Evolutionary conservation across 1,284 basidiomycete genomes (phyloP), one percentile per base, ranked within the genome.

Genomic region (Laetiporus sulphureus): DNA sequence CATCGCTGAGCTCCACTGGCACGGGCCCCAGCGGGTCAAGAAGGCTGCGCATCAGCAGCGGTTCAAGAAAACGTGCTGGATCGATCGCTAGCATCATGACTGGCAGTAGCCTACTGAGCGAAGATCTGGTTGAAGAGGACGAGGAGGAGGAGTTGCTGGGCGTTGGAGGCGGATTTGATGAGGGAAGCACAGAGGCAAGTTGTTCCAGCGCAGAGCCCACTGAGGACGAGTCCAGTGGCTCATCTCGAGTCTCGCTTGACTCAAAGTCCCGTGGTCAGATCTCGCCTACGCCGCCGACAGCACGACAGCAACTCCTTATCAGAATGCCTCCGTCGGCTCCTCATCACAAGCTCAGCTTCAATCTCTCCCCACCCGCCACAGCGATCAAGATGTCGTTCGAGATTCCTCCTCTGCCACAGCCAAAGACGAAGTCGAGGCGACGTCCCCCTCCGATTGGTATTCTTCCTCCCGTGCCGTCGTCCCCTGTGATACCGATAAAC

Each of bases 71-170:
- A 52, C 80, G 84, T 33, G 72, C 83, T 11, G 82, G 76, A 2
- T 88, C 85, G 13, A 68, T 80, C 38, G 77, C 82, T 13, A 88
- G 84, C 55, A 77, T 73, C 52, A 65, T 67, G 48, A 85, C 81
- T 0, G 71, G 63, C 33, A 74, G 73, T 48, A 88, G 83, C 56
- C 66, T 84, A 27, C 61, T 87, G 34, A 88, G 83, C 51, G 86
- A 90, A 58, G 73, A 89, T 43, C 71, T 89, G 6, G 76, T 89
- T 15, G 87, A 89, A 54, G 84, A 85, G 50, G 83, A 87, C 23
- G 86, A 89, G 55, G 83, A 88, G 50, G 64, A 73, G 42, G 81
- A 79, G 42, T 63, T 87, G 2, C 66, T 86, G 23, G 79, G 80
- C 35, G 60, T 83, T n/a, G 76, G 80, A 36, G 73, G 79, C 43